Evolutionary conservation across 2,329 filamentous ascomycete species (phyloP), one percentile per base, ranked within the genome.

Genomic region (Pseudogymnoascus pannorum): DNA sequence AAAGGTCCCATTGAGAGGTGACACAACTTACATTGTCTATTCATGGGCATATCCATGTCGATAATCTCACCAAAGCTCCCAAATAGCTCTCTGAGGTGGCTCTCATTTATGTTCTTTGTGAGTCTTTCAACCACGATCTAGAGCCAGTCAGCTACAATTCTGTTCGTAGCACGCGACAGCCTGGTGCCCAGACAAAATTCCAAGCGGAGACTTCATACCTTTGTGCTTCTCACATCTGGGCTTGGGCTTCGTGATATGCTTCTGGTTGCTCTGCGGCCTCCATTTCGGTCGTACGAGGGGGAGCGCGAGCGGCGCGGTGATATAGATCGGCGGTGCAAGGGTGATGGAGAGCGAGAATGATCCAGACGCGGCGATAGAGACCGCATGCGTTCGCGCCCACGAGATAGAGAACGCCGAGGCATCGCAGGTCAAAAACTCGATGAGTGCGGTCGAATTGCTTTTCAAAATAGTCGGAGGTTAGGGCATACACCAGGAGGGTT

Each of bases 61-160:
- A 87, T 84, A 68, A 99, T 95, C 18, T 82, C 81, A 58, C 94
- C 94, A 72, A 94, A 99, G 36, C 84, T 82, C 57, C 90, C 88
- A 72, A 99, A 99, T 63, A 99, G 96, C 73, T 99, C 94, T 67
- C 85, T 83, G 5, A 99, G 78, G 70, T 99, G 94, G 16, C 84
- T 83, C 72, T 93, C 90, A 62, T 90, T 95, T 68, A 99, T 88
- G 70, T 96, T 97, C 74, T 95, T 96, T 3, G 93, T 96, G 70
- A 99, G 81, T 65, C 95, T 92, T 75, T 99, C 94, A 54, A 99
- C 89, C 16, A 99, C 91, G 72, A 99, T 92, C 90, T 97, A 69
- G 9, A 40, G 24, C 20, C 29, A 7, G 33, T 71, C 35, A 62
- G 59, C 63, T 69, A 63, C 35, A 44, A 60, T 1, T 11, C 5